These are phyloP conservation scores for Paralagenidium karlingii DNA, from an alignment of 352 stramenopile genomes.

Conservation along the genomic window DNA sequence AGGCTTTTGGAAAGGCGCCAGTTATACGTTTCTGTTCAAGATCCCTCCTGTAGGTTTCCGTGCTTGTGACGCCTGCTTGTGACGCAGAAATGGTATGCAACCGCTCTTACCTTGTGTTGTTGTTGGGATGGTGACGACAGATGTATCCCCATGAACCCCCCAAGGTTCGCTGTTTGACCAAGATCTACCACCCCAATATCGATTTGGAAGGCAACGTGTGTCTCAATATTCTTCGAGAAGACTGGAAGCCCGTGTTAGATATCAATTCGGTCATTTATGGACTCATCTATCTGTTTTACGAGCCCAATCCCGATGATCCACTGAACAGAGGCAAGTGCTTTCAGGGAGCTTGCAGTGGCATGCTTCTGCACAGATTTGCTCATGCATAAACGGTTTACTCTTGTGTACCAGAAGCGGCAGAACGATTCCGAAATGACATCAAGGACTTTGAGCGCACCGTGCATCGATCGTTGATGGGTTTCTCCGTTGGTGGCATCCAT, in stretches of 20 bases:
- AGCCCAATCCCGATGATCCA: conserved; percentile 98
- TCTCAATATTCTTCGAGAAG: conserved; percentile 95
- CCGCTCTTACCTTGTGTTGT: conserved; percentile 3
- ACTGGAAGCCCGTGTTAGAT: conserved; percentile 98
- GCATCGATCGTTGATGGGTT: conserved; percentile 66
- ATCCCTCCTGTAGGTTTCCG: conserved; percentile 85
- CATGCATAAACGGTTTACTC: not conserved
- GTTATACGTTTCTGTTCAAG: conserved; percentile 96
- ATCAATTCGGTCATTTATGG: conserved; percentile 99
- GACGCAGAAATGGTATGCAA: not conserved
- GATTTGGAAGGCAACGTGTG: conserved; percentile 98
- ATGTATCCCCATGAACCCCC: conserved; percentile 95
- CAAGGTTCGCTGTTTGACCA: conserved; percentile 95
- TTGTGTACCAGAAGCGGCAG: conserved; percentile 80
- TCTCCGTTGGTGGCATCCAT: conserved; percentile 68
- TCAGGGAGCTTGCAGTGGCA: not conserved
- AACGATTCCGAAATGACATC: conserved; percentile 92
- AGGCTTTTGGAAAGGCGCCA: conserved; percentile 94
- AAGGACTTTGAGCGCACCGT: conserved; percentile 88
- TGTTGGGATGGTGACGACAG: too few species aligned
- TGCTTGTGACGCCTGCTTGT: conserved; percentile 1
- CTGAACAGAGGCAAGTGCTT: conserved; percentile 83
- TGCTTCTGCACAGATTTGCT: not conserved
- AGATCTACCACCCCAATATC: conserved; percentile 99
- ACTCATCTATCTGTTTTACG: conserved; percentile 99